These are phyloP conservation scores for Chalaropsis thielavioides DNA, from an alignment of 2,329 filamentous ascomycete species.

Conservation along the genomic window DNA sequence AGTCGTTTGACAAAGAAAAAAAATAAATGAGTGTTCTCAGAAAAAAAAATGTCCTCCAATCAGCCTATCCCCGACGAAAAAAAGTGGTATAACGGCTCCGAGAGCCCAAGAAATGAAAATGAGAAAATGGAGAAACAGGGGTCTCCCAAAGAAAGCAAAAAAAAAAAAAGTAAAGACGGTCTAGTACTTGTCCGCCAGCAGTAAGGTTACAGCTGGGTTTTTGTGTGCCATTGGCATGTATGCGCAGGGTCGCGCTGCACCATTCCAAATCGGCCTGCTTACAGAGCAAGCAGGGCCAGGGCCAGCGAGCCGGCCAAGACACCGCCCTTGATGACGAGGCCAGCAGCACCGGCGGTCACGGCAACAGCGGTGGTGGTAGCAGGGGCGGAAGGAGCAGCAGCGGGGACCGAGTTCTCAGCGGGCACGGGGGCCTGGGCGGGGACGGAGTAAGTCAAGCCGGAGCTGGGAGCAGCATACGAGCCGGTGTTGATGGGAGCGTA, in stretches of 20 bases:
- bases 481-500: slow-evolving; percentile 12
- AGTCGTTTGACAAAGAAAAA: slow-evolving; percentile 8
- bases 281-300: slow-evolving; percentile 17
- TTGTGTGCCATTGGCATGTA: background rate
- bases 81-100: slow-evolving; percentile 16
- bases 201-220: background rate
- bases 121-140: background rate
- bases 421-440: background rate
- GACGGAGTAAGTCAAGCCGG: background rate
- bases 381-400: background rate
- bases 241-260: background rate
- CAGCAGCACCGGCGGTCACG: slow-evolving; percentile 5
- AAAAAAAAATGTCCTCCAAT: slow-evolving; percentile 15
- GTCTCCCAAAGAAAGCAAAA: background rate
- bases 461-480: slow-evolving; percentile 4
- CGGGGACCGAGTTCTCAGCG: background rate
- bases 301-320: slow-evolving; percentile 17
- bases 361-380: background rate
- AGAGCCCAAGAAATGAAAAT: slow-evolving; percentile 9
- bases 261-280: background rate
- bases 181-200: background rate
- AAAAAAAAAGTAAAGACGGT: background rate
- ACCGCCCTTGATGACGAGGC: slow-evolving; percentile 13
- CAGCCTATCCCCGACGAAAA: slow-evolving; percentile 17
- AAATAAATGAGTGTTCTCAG: slow-evolving; percentile 13